Conservation (phyloP, 805 yeast genomes). For the Scheffersomyces coipomensis region DNA sequence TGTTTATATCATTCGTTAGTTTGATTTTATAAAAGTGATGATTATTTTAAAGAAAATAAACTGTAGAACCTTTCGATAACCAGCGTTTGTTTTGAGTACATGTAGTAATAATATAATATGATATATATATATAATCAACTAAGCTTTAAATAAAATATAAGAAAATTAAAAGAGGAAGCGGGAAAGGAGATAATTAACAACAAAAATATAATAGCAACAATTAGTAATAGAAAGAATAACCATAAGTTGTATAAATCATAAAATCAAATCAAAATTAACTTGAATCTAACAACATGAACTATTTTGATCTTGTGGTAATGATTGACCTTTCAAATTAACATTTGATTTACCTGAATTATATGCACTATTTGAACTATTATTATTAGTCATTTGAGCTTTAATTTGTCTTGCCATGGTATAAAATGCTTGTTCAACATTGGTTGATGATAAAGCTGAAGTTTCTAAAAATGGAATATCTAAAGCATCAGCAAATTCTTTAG, state of each 20-base stretch:
- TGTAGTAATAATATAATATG: no score
- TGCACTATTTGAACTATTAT: conserved; percentile 23
- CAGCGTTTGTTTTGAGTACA: no score
- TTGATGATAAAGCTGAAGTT: conserved; percentile 91
- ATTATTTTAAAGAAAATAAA: neutral
- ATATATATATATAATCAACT: no score
- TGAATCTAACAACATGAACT: conserved; percentile 41
- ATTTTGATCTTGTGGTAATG: conserved; percentile 39
- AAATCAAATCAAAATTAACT: no score
- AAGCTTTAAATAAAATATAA: no score
- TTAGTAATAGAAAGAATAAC: no score
- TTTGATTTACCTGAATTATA: conserved; percentile 54
- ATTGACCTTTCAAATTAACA: conserved; percentile 73
- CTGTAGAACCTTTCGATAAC: no score
- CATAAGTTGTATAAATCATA: no score
- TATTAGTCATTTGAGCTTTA: conserved; percentile 87
- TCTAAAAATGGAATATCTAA: conserved; percentile 92
- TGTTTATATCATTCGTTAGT: conserved; percentile 33
- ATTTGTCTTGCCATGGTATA: conserved; percentile 98
- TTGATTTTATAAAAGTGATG: neutral
- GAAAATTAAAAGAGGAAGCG: no score
- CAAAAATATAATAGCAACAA: no score
- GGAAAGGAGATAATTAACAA: no score
- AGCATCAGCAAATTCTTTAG: conserved; percentile 96
- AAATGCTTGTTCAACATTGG: conserved; percentile 98